Percentiles rank a stretch among this genome's conserved stretches.
These are phyloP conservation scores for Viridothelium virens DNA, from an alignment of 495 filamentous ascomycete genomes.

Conservation along the genomic window DNA sequence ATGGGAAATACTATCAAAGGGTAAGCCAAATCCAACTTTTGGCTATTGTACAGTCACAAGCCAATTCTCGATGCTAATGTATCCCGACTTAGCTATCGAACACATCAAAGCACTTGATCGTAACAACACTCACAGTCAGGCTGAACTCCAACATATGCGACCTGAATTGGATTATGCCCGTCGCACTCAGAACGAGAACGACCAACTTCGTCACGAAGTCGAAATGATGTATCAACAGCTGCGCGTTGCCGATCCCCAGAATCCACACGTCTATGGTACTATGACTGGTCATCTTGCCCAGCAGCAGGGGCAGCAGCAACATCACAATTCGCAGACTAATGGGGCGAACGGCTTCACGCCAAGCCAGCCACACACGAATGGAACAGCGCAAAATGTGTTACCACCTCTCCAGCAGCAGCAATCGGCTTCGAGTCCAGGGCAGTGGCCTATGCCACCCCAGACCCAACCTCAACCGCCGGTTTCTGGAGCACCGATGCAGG, in stretches of 20 bases:
- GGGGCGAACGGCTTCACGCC: constrained; percentile 1
- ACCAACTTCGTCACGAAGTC: constrained; percentile 25
- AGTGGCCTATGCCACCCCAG: background rate
- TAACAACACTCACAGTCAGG: constrained; percentile 13
- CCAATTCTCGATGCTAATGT: too few species aligned
- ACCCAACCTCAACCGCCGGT: background rate
- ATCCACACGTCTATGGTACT: constrained; percentile 26
- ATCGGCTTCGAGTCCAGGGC: constrained; percentile 3
- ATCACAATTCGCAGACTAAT: constrained; percentile 8
- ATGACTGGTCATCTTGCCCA: constrained; percentile 23
- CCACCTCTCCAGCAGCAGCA: constrained; percentile 14
- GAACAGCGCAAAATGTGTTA: background rate
- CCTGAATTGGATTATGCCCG: constrained; percentile 20
- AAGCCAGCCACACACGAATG: constrained; percentile 1
- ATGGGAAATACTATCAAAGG: constrained; percentile 97
- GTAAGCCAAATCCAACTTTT: constrained; percentile 39
- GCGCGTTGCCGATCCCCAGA: constrained; percentile 20
- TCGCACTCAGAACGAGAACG: constrained; percentile 24
- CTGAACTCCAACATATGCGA: constrained; percentile 20
- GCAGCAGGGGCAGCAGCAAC: constrained; percentile 9
- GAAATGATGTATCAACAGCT: constrained; percentile 27
- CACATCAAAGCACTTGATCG: constrained; percentile 23
- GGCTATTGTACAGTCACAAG: too few species aligned
- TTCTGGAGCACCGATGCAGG: background rate
- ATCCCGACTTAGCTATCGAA: constrained; percentile 22